A percentile compares a stretch with the other conserved stretches of the same genome.
These are phyloP conservation scores for Trypanosoma conorhini DNA, from an alignment of 208 protist genomes.

Conservation along the genomic window DNA sequence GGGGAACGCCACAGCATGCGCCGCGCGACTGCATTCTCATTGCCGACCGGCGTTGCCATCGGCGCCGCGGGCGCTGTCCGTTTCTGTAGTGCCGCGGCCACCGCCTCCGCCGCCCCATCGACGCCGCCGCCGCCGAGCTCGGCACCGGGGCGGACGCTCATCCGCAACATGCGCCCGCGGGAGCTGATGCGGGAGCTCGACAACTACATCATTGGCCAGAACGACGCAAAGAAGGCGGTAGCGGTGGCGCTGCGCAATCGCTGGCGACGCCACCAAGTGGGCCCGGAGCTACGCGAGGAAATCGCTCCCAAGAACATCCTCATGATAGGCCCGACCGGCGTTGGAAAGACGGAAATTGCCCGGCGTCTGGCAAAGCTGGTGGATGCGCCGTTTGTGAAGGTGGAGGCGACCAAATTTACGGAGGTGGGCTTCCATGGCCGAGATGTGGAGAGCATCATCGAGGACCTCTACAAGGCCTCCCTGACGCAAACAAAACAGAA, in stretches of 20 bases:
- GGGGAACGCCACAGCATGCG: conserved; percentile 19
- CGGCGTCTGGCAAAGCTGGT: conserved; percentile 96
- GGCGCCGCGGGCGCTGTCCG: conserved; percentile 23
- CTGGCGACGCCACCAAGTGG: conserved; percentile 93
- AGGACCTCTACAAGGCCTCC: conserved; percentile 95
- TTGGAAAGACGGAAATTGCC: conserved; percentile 97
- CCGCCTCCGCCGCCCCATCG: conserved; percentile 35
- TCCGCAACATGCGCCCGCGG: conserved; percentile 90
- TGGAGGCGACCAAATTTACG: conserved; percentile 99
- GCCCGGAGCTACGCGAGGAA: conserved; percentile 88
- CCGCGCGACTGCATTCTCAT: conserved; percentile 16
- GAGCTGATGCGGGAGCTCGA: conserved; percentile 96
- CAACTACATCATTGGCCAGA: conserved; percentile 97
- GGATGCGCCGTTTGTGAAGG: conserved; percentile 98
- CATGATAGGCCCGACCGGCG: conserved; percentile 95
- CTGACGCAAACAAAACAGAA: conserved; percentile 92
- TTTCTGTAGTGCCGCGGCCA: conserved; percentile 55
- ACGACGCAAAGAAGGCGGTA: conserved; percentile 97
- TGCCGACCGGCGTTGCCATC: neutral
- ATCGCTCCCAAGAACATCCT: conserved; percentile 96
- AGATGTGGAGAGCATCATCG: conserved; percentile 97
- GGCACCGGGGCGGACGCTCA: conserved; percentile 39
- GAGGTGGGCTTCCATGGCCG: conserved; percentile 97
- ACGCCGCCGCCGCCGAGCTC: conserved; percentile 26
- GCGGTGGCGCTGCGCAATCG: conserved; percentile 96